A percentile compares a stretch with the other conserved stretches of the same genome.
Evolutionary conservation across 2,329 filamentous ascomycete genomes (phyloP).

Genomic region (Colletotrichum spaethianum): DNA sequence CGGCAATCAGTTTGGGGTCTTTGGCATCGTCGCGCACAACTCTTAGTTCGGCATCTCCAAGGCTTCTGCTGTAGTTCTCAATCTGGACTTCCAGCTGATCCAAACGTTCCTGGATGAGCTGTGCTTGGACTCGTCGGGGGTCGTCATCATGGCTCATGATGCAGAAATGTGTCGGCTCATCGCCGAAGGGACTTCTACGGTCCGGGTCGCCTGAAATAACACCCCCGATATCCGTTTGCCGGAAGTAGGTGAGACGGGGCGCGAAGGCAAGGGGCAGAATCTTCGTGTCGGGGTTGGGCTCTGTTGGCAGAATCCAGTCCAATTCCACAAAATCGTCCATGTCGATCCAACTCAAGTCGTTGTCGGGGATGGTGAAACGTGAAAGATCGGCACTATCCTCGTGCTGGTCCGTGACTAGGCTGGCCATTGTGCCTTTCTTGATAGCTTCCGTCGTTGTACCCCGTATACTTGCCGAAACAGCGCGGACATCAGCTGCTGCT

Average conservation of each 20-base stretch:
- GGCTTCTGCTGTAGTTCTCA: slow-evolving; percentile 77
- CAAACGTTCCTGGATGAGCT: slow-evolving; percentile 86
- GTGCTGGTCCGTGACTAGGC: slow-evolving; percentile 67
- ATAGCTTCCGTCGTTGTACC: slow-evolving; percentile 85
- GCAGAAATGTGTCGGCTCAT: slow-evolving; percentile 94
- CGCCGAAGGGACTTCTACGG: slow-evolving; percentile 89
- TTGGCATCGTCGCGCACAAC: slow-evolving; percentile 66
- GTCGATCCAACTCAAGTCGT: slow-evolving; percentile 96
- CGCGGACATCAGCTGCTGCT: slow-evolving; percentile 90
- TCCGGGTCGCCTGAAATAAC: slow-evolving; percentile 85
- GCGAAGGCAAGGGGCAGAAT: slow-evolving; percentile 93
- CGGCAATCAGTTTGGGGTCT: slow-evolving; percentile 66
- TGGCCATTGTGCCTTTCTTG: slow-evolving; percentile 69
- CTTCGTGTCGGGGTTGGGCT: slow-evolving; percentile 92
- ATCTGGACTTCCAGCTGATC: slow-evolving; percentile 85
- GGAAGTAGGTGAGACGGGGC: slow-evolving; percentile 96
- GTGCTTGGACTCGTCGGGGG: slow-evolving; percentile 87
- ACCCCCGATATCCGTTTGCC: slow-evolving; percentile 92
- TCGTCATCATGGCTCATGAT: slow-evolving; percentile 95
- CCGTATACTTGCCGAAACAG: slow-evolving; percentile 90
- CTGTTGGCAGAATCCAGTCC: slow-evolving; percentile 93
- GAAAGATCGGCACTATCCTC: slow-evolving; percentile 79
- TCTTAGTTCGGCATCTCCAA: slow-evolving; percentile 83
- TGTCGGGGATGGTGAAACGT: slow-evolving; percentile 94
- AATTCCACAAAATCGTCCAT: slow-evolving; percentile 99